phyloP scores from a whole-genome alignment of 2,329 filamentous ascomycete species.

The Ascochyta koolunga region DNA sequence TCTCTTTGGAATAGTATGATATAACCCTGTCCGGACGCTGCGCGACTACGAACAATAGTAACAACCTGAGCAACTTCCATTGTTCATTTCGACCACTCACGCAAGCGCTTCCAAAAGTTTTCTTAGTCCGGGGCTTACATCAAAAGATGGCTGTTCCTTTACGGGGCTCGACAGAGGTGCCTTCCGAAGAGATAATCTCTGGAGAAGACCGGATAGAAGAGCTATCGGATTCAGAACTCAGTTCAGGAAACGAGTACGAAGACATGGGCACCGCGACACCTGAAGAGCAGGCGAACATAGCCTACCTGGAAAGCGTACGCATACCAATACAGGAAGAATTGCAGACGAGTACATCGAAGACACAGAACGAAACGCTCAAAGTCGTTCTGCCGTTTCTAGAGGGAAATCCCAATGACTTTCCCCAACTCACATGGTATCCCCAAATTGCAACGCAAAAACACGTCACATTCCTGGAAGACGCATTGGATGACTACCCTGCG shows the following conservation, averaged over 20 bases:
- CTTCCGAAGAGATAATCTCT: conserved; percentile 37
- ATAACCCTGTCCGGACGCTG: conserved; percentile 11
- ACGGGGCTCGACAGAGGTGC: conserved; percentile 23
- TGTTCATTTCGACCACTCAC: conserved; percentile 32
- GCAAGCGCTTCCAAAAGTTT: conserved; percentile 19
- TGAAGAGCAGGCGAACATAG: conserved; percentile 38
- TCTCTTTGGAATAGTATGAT: conserved; percentile 13
- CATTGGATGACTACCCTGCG: conserved; percentile 66
- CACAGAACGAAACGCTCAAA: conserved; percentile 72
- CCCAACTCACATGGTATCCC: conserved; percentile 78
- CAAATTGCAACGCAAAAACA: conserved; percentile 69
- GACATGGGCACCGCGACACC: conserved; percentile 40
- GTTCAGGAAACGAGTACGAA: conserved; percentile 41
- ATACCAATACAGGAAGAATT: conserved; percentile 70
- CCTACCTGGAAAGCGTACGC: conserved; percentile 38
- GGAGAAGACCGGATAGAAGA: conserved; percentile 41
- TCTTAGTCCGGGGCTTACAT: conserved; percentile 6
- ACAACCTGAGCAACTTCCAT: conserved; percentile 24
- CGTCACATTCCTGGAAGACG: conserved; percentile 65
- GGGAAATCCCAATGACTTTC: conserved; percentile 56
- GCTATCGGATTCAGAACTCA: conserved; percentile 38
- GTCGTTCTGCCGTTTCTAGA: conserved; percentile 72
- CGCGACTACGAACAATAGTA: conserved; percentile 38
- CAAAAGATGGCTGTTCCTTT: conserved; percentile 36
- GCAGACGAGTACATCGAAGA: conserved; percentile 68